Evolutionary conservation across 306 rosid genomes (phyloP).

Genomic region (Arachis stenosperma): DNA sequence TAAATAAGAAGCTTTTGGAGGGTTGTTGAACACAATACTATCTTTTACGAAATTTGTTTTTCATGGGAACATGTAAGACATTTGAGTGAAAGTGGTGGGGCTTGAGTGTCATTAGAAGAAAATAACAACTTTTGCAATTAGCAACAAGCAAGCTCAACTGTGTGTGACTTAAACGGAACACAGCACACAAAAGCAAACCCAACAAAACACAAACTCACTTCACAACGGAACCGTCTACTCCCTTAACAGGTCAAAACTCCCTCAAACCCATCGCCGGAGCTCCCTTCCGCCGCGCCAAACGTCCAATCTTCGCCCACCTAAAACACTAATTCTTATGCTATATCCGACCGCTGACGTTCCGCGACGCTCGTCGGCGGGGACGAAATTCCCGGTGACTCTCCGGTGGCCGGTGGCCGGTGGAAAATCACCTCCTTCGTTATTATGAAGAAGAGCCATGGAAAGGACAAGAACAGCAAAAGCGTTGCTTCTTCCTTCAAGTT

Average conservation of each 20-base stretch:
- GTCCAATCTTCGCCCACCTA: conserved; percentile 7
- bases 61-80: conserved; percentile 35
- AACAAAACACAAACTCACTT: background rate
- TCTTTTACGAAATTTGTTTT: no score
- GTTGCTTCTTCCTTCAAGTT: conserved; percentile 87
- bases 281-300: conserved; percentile 39
- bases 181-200: conserved; percentile 10
- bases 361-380: conserved; percentile 62
- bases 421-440: conserved; percentile 39
- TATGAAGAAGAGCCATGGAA: conserved; percentile 82
- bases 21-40: no score
- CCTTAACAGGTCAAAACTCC: conserved; percentile 57
- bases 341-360: conserved; percentile 60
- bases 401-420: conserved; percentile 73
- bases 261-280: conserved; percentile 38
- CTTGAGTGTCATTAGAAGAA: conserved; percentile 34
- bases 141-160: conserved; percentile 27
- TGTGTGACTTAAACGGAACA: conserved; percentile 28
- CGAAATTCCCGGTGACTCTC: conserved; percentile 60
- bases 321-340: conserved; percentile 53
- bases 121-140: conserved; percentile 43
- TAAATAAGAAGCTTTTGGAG: no score
- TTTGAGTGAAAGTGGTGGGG: conserved; percentile 13
- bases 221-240: conserved; percentile 54
- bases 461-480: conserved; percentile 35